phyloP scores from a whole-genome alignment of 2,329 filamentous ascomycete species.

The Chalara sp. region DNA sequence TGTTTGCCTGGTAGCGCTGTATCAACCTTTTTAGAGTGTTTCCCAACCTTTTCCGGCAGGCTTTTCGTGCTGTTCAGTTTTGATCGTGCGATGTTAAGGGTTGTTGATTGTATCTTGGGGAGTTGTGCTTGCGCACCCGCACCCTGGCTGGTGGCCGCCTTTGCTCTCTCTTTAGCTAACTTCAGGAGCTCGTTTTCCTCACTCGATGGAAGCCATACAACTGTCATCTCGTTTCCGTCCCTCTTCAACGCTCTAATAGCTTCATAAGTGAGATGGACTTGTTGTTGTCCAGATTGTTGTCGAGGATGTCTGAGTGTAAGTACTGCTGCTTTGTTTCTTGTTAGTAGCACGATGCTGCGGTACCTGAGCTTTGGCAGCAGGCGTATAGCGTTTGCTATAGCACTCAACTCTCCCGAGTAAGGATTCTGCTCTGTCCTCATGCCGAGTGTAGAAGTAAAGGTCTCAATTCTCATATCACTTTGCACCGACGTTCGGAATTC shows the following conservation, averaged over 20 bases:
- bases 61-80: neutral
- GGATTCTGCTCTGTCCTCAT: neutral
- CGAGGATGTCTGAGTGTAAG: neutral
- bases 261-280: neutral
- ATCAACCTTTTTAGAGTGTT: conserved; percentile 1
- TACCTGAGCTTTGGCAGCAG: neutral
- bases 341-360: neutral
- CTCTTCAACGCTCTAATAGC: neutral
- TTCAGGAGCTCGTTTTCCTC: neutral
- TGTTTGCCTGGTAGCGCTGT: neutral
- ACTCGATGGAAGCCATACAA: neutral
- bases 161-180: neutral
- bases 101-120: neutral
- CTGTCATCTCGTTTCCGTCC: neutral
- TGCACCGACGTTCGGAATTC: neutral
- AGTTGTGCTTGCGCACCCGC: neutral
- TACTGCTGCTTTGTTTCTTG: neutral
- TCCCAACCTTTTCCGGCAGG: neutral
- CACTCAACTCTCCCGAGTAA: neutral
- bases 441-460: neutral
- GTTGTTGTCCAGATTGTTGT: neutral
- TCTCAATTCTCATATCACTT: neutral
- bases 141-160: neutral
- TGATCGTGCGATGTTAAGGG: neutral
- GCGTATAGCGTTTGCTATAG: neutral